Percentiles rank a stretch among this genome's conserved stretches.
Conservation (phyloP, 2,329 filamentous ascomycete genomes). For the Hypomyces perniciosus region DNA sequence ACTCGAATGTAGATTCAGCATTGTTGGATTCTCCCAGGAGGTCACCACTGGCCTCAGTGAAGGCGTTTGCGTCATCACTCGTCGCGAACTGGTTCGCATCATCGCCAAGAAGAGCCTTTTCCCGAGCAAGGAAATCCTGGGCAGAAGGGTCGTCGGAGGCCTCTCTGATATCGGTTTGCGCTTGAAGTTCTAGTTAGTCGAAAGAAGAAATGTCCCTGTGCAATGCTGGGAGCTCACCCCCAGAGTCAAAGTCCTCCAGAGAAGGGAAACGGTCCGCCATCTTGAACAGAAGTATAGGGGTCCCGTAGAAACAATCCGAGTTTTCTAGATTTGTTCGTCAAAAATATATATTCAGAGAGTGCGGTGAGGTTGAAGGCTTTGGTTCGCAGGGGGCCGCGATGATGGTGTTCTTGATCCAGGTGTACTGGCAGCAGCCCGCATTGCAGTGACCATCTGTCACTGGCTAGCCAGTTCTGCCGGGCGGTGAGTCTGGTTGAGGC, state of each 20-base stretch:
- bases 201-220: constrained; percentile 3
- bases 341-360: neutral
- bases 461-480: constrained; percentile 30
- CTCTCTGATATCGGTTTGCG: constrained; percentile 60
- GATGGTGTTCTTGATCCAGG: constrained; percentile 1
- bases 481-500: constrained; percentile 23
- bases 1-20: constrained; percentile 62
- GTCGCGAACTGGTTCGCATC: constrained; percentile 88
- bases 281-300: constrained; percentile 16
- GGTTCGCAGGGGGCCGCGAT: constrained; percentile 3
- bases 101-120: constrained; percentile 84
- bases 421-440: neutral
- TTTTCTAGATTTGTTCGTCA: neutral
- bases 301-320: neutral
- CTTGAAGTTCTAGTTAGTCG: constrained; percentile 34
- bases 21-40: constrained; percentile 63
- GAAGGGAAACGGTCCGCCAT: constrained; percentile 80
- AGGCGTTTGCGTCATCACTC: constrained; percentile 61
- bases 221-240: constrained; percentile 40
- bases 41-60: constrained; percentile 60
- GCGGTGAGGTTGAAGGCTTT: neutral
- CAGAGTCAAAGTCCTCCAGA: constrained; percentile 69
- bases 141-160: constrained; percentile 54
- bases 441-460: constrained; percentile 11
- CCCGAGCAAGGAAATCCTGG: constrained; percentile 85